phyloP scores from a whole-genome alignment of 257 asterid genomes.

The Penstemon eatonii region DNA sequence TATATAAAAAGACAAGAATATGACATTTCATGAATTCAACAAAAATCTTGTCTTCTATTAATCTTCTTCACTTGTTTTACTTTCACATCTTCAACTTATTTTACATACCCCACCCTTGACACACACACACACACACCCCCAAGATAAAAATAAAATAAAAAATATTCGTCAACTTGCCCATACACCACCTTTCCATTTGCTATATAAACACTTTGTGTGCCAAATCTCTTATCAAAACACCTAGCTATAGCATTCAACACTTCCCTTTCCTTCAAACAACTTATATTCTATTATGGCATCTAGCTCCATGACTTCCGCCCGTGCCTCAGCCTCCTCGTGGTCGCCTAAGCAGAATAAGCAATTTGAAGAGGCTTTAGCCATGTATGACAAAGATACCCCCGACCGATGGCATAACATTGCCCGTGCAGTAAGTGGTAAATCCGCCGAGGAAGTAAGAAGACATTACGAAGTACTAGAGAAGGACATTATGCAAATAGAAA shows the following conservation, averaged over 20 bases:
- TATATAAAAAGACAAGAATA: slow-evolving; percentile 45
- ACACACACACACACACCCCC: neutral
- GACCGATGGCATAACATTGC: slow-evolving; percentile 43
- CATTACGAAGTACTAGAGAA: slow-evolving; percentile 34
- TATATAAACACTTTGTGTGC: slow-evolving; percentile 38
- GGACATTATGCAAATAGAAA: slow-evolving; percentile 37
- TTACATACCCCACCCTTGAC: neutral
- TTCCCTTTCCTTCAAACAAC: slow-evolving; percentile 16
- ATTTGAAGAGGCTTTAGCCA: slow-evolving; percentile 39
- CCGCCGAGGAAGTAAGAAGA: slow-evolving; percentile 35
- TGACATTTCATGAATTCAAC: slow-evolving; percentile 42
- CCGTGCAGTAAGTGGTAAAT: slow-evolving; percentile 30
- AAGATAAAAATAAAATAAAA: slow-evolving; percentile 4
- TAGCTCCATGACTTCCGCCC: slow-evolving; percentile 38
- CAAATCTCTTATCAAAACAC: slow-evolving; percentile 34
- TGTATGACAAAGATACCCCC: slow-evolving; percentile 36
- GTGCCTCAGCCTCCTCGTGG: slow-evolving; percentile 36
- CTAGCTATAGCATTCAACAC: neutral
- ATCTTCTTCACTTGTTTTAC: slow-evolving; percentile 21
- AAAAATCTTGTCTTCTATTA: slow-evolving; percentile 27
- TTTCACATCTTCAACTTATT: neutral
- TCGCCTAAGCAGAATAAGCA: slow-evolving; percentile 32
- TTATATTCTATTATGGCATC: slow-evolving; percentile 43
- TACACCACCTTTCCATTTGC: slow-evolving; percentile 31
- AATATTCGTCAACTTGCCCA: slow-evolving; percentile 50